Evolutionary conservation across 768 basidiomycete species (phyloP), one percentile per base, ranked within the genome.

Genomic region (Lentinula boryana): DNA sequence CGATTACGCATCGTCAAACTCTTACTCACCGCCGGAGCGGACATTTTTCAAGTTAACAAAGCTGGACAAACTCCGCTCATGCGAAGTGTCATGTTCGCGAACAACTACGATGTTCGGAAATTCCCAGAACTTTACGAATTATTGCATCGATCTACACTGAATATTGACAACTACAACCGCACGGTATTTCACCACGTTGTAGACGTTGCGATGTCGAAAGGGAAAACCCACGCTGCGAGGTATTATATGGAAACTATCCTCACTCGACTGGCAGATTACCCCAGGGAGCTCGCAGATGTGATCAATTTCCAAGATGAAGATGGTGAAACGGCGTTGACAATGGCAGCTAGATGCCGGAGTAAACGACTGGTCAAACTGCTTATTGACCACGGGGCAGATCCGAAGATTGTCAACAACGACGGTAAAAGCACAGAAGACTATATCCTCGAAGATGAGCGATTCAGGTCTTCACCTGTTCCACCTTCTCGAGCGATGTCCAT

Each of bases 301-400:
- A 94, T 99, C 74, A 99, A 99, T 70, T 98, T 98, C 71, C 97
- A 97, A 71, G 96, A 98, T 70, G 95, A 98, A 70, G 97, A 99
- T 64, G 96, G 96, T 38, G 97, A 99, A 75, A 98, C 97, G 6
- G 94, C 97, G 10, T 74, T 99, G 63, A 98, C 97, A 3, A 85
- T 99, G 80, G 95, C 97, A 18, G 96, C 97, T 13, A 83, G 97
- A 46, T 98, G 95, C 70, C 79, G 97, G 60, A 95, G 92, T 73
- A 95, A 97, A 73, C 89, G 95, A 13, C 82, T 99, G 4, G 95
- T 98, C 66, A 97, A 95, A 71, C 81, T 96, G 38, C 84, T 99
- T 56, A 89, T 99, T 62, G 95, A 99, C 72, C 91, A 98, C 67
- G 95, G 94, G 6, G 97, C 94, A 0, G 92, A 98, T 70, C 95